phyloP scores from a whole-genome alignment of 108 stramenopile species.

The Aureococcus anophagefferens region DNA sequence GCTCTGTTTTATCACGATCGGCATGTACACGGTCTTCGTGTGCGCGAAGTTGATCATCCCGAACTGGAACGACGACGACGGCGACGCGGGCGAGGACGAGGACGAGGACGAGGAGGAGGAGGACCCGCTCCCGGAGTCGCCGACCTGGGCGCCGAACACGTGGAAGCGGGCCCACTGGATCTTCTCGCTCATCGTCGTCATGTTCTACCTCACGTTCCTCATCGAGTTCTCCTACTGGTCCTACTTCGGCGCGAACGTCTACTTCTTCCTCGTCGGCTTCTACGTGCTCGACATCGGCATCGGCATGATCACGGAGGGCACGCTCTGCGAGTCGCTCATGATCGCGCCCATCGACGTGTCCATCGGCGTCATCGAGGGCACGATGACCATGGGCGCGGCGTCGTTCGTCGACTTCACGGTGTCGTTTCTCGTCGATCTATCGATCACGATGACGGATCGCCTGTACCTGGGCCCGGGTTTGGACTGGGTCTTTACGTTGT shows the following conservation, averaged over 20 bases:
- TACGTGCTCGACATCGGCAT: slow-evolving; percentile 52
- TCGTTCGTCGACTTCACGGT: slow-evolving; percentile 63
- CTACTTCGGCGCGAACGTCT: slow-evolving; percentile 47
- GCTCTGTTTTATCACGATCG: not conserved
- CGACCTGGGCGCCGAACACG: slow-evolving; percentile 30
- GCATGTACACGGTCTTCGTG: not conserved
- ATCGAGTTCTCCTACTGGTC: slow-evolving; percentile 68
- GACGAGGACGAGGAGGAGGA: slow-evolving; percentile 10
- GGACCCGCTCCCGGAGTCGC: slow-evolving; percentile 8
- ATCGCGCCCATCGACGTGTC: slow-evolving; percentile 54
- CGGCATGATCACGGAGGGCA: slow-evolving; percentile 38
- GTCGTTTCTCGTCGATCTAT: slow-evolving; percentile 52
- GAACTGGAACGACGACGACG: slow-evolving; percentile 1
- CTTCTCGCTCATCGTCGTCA: not conserved
- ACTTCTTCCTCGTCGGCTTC: slow-evolving; percentile 54
- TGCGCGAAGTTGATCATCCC: not conserved
- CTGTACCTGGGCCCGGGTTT: slow-evolving; percentile 61
- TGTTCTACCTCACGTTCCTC: slow-evolving; percentile 5
- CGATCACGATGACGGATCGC: slow-evolving; percentile 50
- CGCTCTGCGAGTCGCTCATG: slow-evolving; percentile 52
- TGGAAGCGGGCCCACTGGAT: slow-evolving; percentile 69
- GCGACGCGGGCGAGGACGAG: slow-evolving; percentile 13
- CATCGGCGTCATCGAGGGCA: slow-evolving; percentile 52
- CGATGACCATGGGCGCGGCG: slow-evolving; percentile 65
- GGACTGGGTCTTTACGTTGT: slow-evolving; percentile 37